Base-by-base conservation (phyloP, 345 rosid genomes). In the Clarkia xantiana region DNA sequence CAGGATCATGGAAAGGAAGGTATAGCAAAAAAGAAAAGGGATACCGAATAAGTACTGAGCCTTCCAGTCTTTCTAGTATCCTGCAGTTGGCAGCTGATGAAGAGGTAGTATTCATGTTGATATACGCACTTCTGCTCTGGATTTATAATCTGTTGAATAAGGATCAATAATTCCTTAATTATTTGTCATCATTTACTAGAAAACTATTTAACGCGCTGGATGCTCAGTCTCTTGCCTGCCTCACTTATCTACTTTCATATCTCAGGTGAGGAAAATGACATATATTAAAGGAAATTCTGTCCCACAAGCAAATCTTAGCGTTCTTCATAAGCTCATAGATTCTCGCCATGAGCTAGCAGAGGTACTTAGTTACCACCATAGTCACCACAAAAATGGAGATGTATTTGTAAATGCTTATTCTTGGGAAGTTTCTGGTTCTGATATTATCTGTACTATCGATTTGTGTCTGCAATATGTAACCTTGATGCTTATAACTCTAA, bases 301-400 rank as follows among this genome's bases (percentile, higher is more conserved):
- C 47, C 96, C 98, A 6, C 71, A 22, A 40, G 81, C 93, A 36
- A 91, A 91, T 72, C 76, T 69, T 18, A 61, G 69, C 68, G 89
- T 81, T 58, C 89, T 91, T 61, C 83, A 81, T 56, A 69, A 66
- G 63, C 83, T 91, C 57, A 75, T 79, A 43, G 73, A 78, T 58
- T 68, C 89, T 34, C 91, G 94, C 60, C 85, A 75, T 62, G 94
- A 86, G 75, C 83, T 86, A 63, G 76, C 98, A 9, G 82, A 77
- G 91, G 97, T 90, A 75, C 47, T 12, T 34, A 55, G 25, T 22
- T 22, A 22, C 25, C 2, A 22, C 25, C 25, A 5, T 22, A 22
- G 25, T 22, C 25, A 22, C 25, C 25, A 22, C 25, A 22, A 22
- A 22, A 5, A 22, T 22, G 5, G 25, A 22, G 2, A 22, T 2